These are phyloP conservation scores for Nakataea oryzae DNA, from an alignment of 2,329 filamentous ascomycete species.

Conservation along the genomic window DNA sequence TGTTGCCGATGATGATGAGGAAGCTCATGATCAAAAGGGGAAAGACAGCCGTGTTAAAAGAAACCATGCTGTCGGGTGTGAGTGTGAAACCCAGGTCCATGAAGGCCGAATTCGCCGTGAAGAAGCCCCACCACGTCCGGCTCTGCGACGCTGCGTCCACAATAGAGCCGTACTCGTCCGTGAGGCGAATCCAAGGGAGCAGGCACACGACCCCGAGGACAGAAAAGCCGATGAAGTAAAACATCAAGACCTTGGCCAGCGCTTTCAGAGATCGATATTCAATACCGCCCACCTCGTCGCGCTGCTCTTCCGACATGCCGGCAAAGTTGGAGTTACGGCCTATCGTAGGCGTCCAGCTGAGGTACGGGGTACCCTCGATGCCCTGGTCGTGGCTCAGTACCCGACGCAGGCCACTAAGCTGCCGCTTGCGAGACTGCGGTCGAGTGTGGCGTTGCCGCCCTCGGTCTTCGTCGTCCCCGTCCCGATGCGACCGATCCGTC, in stretches of 20 bases:
- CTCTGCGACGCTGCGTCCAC: constrained; percentile 53
- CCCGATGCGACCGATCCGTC: constrained; percentile 1
- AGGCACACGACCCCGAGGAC: constrained; percentile 64
- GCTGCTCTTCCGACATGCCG: constrained; percentile 77
- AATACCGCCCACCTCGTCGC: constrained; percentile 91
- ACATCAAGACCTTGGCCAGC: constrained; percentile 64
- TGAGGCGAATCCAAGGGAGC: constrained; percentile 68
- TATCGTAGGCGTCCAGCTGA: constrained; percentile 88
- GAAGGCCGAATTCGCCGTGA: constrained; percentile 78
- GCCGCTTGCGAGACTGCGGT: background rate
- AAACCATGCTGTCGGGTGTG: constrained; percentile 88
- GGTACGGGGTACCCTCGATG: constrained; percentile 64
- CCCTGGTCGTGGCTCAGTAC: constrained; percentile 42
- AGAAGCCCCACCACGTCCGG: constrained; percentile 84
- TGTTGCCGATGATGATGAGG: constrained; percentile 89
- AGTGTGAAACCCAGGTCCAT: constrained; percentile 92
- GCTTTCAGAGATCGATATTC: constrained; percentile 91
- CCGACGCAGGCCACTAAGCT: constrained; percentile 45
- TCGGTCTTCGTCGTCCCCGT: constrained; percentile 7
- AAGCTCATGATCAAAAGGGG: constrained; percentile 71
- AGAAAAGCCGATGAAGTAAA: constrained; percentile 79
- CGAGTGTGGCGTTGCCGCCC: constrained; percentile 32
- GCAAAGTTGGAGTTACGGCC: constrained; percentile 90
- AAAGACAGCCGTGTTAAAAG: constrained; percentile 69
- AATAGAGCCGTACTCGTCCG: constrained; percentile 49